Evolutionary conservation across 148 eudicot genomes (phyloP).

Genomic region (Chenopodium album): DNA sequence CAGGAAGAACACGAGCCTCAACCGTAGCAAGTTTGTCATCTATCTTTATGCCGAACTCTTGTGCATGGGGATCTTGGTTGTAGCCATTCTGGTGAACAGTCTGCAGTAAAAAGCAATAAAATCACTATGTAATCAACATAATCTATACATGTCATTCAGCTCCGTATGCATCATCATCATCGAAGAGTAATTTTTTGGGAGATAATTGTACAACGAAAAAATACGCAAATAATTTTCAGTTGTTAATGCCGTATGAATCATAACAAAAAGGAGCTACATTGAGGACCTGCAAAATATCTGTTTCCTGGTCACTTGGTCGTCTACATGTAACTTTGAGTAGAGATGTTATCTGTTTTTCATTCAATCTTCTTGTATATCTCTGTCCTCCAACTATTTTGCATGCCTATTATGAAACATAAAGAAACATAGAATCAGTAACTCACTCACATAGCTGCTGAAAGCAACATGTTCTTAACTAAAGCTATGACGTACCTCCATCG

Average conservation of each 20-base stretch:
- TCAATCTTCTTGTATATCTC: constrained; percentile 64
- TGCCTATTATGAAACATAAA: constrained; percentile 33
- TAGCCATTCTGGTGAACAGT: constrained; percentile 59
- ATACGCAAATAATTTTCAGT: too few species aligned
- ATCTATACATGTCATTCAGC: neutral
- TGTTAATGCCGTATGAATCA: neutral
- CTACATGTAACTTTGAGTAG: constrained; percentile 64
- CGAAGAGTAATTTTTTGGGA: neutral
- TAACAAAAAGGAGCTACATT: neutral
- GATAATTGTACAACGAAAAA: too few species aligned
- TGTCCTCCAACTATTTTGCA: constrained; percentile 85
- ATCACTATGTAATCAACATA: neutral
- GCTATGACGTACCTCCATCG: constrained; percentile 58
- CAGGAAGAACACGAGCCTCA: constrained; percentile 77
- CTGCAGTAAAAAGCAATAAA: constrained; percentile 33
- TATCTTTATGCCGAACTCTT: constrained; percentile 66
- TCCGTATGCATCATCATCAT: neutral
- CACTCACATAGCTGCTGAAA: neutral
- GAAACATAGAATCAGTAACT: neutral
- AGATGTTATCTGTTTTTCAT: constrained; percentile 74
- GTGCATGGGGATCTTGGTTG: constrained; percentile 60
- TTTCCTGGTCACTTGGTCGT: constrained; percentile 63
- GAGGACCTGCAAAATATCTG: constrained; percentile 66
- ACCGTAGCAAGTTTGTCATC: constrained; percentile 63
- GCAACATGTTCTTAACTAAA: neutral